Conservation (phyloP, 495 filamentous ascomycete genomes). For the Aspergillus incahuasiensis region DNA sequence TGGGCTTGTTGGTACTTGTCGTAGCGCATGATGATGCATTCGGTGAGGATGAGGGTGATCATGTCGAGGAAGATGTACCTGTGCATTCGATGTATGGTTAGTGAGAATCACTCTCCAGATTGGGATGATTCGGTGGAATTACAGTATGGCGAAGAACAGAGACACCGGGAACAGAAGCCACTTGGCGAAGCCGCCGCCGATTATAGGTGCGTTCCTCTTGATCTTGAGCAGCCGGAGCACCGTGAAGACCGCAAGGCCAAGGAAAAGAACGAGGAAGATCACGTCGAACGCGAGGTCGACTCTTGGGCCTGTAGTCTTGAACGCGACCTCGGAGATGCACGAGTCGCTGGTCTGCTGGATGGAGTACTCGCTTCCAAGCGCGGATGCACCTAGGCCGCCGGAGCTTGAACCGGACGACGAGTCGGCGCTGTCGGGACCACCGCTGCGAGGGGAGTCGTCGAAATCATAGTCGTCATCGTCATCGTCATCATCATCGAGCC, state of each 20-base stretch:
- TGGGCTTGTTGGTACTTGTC: neutral
- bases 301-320: neutral
- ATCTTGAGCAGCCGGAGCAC: conserved; percentile 1
- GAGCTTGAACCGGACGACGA: neutral
- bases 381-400: no score
- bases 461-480: neutral
- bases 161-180: conserved; percentile 15
- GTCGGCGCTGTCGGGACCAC: no score
- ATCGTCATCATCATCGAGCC: neutral
- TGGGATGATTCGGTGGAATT: neutral
- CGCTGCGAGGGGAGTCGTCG: no score
- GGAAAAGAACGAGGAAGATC: conserved; percentile 15
- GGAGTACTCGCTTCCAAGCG: neutral
- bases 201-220: conserved; percentile 5
- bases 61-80: conserved; percentile 11
- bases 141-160: conserved; percentile 13
- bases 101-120: neutral
- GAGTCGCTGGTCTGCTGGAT: neutral
- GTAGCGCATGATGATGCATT: conserved; percentile 12
- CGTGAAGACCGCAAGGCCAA: neutral
- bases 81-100: neutral
- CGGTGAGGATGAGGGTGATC: conserved; percentile 3
- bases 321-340: conserved; percentile 5
- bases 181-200: neutral
- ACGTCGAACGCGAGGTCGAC: conserved; percentile 15